Conservation (phyloP, 345 rosid genomes). For the Hypericum perforatum region DNA sequence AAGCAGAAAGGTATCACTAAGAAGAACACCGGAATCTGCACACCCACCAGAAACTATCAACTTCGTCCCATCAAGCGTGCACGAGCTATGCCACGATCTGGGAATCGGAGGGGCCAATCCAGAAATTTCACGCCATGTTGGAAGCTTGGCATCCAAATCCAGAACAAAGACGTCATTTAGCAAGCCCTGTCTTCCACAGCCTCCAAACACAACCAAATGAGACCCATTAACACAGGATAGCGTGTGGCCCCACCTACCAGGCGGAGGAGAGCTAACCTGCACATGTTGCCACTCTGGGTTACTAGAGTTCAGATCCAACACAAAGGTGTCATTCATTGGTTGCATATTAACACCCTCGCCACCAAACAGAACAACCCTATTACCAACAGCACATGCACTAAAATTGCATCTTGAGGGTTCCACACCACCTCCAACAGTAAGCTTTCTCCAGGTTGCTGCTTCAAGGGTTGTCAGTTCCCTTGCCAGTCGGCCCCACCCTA, state of each 20-base stretch:
- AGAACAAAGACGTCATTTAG: conserved; percentile 75
- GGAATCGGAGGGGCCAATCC: conserved; percentile 86
- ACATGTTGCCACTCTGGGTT: conserved; percentile 77
- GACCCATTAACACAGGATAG: conserved; percentile 77
- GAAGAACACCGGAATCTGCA: conserved; percentile 85
- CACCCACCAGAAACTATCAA: conserved; percentile 85
- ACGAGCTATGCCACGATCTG: conserved; percentile 90
- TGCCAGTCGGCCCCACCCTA: conserved; percentile 79
- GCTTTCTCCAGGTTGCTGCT: conserved; percentile 84
- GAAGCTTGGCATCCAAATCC: conserved; percentile 79
- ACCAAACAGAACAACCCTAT: conserved; percentile 75
- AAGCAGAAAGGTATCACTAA: conserved; percentile 78
- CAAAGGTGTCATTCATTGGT: conserved; percentile 91
- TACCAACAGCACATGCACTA: conserved; percentile 88
- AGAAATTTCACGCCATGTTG: conserved; percentile 80
- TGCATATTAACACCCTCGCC: conserved; percentile 95
- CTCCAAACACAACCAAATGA: conserved; percentile 76
- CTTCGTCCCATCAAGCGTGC: conserved; percentile 87
- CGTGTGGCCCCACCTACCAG: conserved; percentile 90
- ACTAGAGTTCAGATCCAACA: conserved; percentile 63
- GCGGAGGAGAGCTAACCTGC: conserved; percentile 83
- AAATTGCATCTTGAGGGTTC: conserved; percentile 89
- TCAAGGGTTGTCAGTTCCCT: conserved; percentile 83
- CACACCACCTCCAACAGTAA: conserved; percentile 78
- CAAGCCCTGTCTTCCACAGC: conserved; percentile 82